Evolutionary conservation across 73 alveolate species (phyloP), one percentile per base, ranked within the genome.

Genomic region (Paramecium octaurelia): DNA sequence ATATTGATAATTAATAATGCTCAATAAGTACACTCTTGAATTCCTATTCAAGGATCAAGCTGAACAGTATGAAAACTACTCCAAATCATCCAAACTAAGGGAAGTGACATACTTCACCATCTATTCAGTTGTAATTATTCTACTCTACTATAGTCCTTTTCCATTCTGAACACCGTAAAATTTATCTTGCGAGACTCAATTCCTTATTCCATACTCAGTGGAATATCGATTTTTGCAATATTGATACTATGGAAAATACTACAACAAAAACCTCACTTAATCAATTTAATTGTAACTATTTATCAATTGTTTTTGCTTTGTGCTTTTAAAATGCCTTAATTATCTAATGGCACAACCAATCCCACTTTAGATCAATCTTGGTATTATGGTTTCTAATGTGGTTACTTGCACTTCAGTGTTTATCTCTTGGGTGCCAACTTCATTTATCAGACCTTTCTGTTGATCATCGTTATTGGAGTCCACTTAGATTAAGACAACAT

Each of bases 41-140:
- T 64, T 64, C 27, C 24, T 64, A 64, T 64, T 64, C 84, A 64
- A 64, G 29, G 84, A 64, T 64, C 31, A 64, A 64, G 84, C 84
- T 11, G 50, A 64, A 10, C 24, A 64, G 31, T 64, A 64, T 8
- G 42, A 31, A 64, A 64, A 27, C 84, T 34, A 64, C 31, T 64
- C 84, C 27, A 27, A 34, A 64, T 31, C 21, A 27, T 14, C 42
- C 14, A 64, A 31, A 31, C 84, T 64, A 14, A 64, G 48, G n/a
- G 84, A 64, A 64, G 84, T 64, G 14, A 64, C 84, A 3, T 12
- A 64, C 84, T 31, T 64, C 46, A 31, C 84, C 8, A 64, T 64
- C 27, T 64, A 64, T 8, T 27, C 84, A 64, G 20, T 34, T 12
- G 84, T 64, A 64, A 64, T 31, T 11, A 24, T 64, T 31, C 23